Evolutionary conservation across 2,329 filamentous ascomycete species (phyloP).

Genomic region (Ceratocystis alfenasii): DNA sequence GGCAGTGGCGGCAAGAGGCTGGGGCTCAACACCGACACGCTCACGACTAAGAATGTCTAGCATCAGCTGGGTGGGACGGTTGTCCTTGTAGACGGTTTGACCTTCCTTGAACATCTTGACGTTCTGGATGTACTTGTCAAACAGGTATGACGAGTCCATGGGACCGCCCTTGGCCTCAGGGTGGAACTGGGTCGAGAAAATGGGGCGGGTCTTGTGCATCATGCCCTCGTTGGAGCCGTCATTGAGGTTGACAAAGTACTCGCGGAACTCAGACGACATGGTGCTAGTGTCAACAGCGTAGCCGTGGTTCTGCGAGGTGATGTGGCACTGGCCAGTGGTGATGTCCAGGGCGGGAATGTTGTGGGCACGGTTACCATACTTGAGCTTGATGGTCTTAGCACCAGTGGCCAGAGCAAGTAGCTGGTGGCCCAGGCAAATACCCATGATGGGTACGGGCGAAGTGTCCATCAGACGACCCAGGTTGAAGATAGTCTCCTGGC

Average conservation of each 20-base stretch:
- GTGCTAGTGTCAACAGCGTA: constrained; percentile 85
- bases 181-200: constrained; percentile 98
- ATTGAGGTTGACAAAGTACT: constrained; percentile 97
- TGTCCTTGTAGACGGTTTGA: constrained; percentile 70
- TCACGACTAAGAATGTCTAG: constrained; percentile 88
- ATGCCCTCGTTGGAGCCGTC: constrained; percentile 96
- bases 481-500: constrained; percentile 87
- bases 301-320: constrained; percentile 96
- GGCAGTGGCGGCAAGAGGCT: constrained; percentile 42
- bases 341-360: constrained; percentile 94
- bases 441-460: constrained; percentile 86
- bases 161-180: constrained; percentile 96
- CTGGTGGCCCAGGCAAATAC: constrained; percentile 96
- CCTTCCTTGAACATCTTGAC: constrained; percentile 80
- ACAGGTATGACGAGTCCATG: constrained; percentile 88
- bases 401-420: constrained; percentile 81
- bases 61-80: constrained; percentile 73
- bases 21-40: constrained; percentile 76
- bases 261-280: constrained; percentile 77
- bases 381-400: constrained; percentile 87
- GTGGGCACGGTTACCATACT: constrained; percentile 97
- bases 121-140: constrained; percentile 89
- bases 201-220: constrained; percentile 90
- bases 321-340: constrained; percentile 94
- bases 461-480: constrained; percentile 81